Base-by-base conservation (phyloP, 768 basidiomycete species). In the Trametes cubensis region DNA sequence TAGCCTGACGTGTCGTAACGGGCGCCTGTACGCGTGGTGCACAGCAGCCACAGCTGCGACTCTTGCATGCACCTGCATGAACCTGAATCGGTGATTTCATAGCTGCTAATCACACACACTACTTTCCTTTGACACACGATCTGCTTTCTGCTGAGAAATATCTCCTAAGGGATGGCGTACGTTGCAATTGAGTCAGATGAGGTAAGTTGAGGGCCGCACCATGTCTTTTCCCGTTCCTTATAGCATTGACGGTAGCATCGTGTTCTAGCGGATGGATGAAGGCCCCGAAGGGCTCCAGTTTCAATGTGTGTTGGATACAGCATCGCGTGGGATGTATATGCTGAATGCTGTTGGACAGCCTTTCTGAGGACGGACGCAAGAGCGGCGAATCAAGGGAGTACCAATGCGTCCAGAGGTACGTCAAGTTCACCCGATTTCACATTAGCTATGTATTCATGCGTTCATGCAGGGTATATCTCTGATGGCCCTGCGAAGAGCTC, bases 381-480 rank as follows among this genome's bases (percentile, higher is more conserved):
- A 17, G 55, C 64, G 15, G 47, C 69, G 46, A 63, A 61, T 55
- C 51, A 59, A 39, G 51, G 61, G 34, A 34, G 6, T 15, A 58
- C 41, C 23, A 65, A 59, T 56, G 56, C 58, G 1, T 53, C 61
- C 21, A 48, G 65, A 67, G 68, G 68, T 65, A 42, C 30, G 65
- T 47, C 1, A 1, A 30, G 28, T 21, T 18, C 25, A 30, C 4
- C 20, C 14, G 7, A 34, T 18, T 7, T 4, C 14, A 17, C 17
- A 30, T 10, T 8, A 17, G 26, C 13, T 15, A 28, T 47, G 6
- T 39, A 40, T 44, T 6, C 13, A 14, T 23, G 45, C 8, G 7
- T 23, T 23, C 3, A 23, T 30, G 18, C 57, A 91, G 91, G 89
- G 18, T 92, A 90, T 71, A 77, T 88, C 20, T 75, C 83, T 51